Conservation (phyloP, 306 rosid genomes). For the Vicia villosa region DNA sequence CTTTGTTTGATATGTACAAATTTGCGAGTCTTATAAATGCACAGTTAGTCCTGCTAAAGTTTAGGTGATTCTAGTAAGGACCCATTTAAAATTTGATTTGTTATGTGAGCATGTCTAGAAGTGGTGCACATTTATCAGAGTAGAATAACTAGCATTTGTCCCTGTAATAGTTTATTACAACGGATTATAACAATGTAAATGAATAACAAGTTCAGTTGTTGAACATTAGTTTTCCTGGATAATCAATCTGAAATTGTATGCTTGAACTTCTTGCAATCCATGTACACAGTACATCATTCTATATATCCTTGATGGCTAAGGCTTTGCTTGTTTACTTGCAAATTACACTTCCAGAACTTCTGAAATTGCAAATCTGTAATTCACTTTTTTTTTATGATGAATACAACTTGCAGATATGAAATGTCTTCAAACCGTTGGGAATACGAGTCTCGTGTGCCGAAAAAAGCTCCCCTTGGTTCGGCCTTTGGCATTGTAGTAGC, state of each 20-base stretch:
- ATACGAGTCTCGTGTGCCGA: constrained; percentile 69
- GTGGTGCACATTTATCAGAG: neutral
- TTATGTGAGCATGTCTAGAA: constrained; percentile 5
- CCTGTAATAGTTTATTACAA: neutral
- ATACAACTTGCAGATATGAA: constrained; percentile 61
- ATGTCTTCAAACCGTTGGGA: constrained; percentile 71
- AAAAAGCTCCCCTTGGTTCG: constrained; percentile 47
- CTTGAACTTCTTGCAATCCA: constrained; percentile 23
- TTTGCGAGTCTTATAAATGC: neutral
- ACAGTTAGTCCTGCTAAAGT: neutral
- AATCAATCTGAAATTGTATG: neutral
- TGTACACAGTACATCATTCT: neutral
- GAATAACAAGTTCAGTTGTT: neutral
- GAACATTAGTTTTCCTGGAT: constrained; percentile 1
- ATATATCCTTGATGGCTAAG: too few relatives aligned
- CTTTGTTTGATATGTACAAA: neutral
- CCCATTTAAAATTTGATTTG: neutral
- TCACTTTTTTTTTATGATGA: constrained; percentile 26
- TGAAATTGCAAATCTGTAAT: constrained; percentile 13
- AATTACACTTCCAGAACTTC: constrained; percentile 21
- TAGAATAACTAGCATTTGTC: neutral
- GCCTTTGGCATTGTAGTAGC: constrained; percentile 62
- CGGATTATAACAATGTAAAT: neutral
- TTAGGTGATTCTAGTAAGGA: constrained; percentile 2
- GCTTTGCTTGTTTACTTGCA: constrained; percentile 11